Conservation (phyloP, 202 grass and related monocot species). For the Zizania palustris region DNA sequence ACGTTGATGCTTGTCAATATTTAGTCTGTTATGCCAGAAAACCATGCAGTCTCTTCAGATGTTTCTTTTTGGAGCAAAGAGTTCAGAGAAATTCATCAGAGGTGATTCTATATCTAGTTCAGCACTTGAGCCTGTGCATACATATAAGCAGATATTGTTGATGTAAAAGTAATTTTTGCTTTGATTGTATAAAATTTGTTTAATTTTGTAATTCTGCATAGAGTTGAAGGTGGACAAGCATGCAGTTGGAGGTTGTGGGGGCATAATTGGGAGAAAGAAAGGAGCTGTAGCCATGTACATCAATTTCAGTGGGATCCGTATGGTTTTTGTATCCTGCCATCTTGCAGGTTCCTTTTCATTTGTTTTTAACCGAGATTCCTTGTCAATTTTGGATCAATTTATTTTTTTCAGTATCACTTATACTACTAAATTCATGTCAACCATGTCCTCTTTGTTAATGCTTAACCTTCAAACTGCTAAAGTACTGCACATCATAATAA, state of each 20-base stretch:
- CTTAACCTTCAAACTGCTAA: not conserved
- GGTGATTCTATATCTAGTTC: slow-evolving; percentile 32
- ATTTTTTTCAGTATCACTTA: not conserved
- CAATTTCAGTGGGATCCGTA: slow-evolving; percentile 60
- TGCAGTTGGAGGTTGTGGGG: slow-evolving; percentile 48
- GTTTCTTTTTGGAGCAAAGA: slow-evolving; percentile 61
- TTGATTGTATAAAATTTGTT: not conserved
- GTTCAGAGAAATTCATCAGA: slow-evolving; percentile 49
- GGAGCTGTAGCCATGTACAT: slow-evolving; percentile 70
- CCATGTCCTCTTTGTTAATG: not conserved
- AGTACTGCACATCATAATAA: not conserved
- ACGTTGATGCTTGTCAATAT: not conserved
- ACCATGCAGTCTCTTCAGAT: slow-evolving; percentile 72
- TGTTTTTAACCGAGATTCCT: slow-evolving; percentile 21
- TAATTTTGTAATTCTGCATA: slow-evolving; percentile 30
- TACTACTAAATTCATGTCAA: not conserved
- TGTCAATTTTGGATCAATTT: not conserved
- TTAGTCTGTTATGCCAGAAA: slow-evolving; percentile 56
- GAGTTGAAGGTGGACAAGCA: slow-evolving; percentile 59
- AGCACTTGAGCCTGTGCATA: not conserved
- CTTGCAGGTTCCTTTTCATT: slow-evolving; percentile 45
- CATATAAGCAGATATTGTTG: slow-evolving; percentile 15
- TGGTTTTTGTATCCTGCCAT: slow-evolving; percentile 64
- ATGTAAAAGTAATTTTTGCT: not conserved
- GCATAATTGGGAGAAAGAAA: slow-evolving; percentile 74